These are phyloP conservation scores for Stenogyne calaminthoides DNA, from an alignment of 305 asterid species.

Conservation along the genomic window DNA sequence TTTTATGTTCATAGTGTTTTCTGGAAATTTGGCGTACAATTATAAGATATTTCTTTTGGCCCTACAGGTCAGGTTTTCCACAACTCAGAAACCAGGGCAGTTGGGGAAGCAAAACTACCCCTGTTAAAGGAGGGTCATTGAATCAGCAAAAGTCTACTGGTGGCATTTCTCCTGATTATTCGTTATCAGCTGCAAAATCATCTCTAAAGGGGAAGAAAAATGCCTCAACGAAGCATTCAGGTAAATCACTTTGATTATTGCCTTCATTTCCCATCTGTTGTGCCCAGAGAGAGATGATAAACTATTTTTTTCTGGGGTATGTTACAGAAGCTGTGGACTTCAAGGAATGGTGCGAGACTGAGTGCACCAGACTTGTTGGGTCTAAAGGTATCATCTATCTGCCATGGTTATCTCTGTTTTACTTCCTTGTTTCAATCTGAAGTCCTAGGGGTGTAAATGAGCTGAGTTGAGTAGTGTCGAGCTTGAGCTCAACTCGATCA, in stretches of 20 bases:
- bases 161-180: conserved; percentile 54
- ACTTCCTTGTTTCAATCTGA: neutral
- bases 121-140: conserved; percentile 58
- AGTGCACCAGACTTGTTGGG: conserved; percentile 67
- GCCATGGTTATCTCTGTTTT: neutral
- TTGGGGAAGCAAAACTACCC: conserved; percentile 60
- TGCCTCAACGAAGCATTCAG: conserved; percentile 66
- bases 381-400: conserved; percentile 25
- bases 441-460: neutral
- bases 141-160: conserved; percentile 63
- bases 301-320: conserved; percentile 8
- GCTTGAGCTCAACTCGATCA: too few species aligned
- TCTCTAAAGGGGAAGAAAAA: conserved; percentile 60
- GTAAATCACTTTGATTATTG: conserved; percentile 31
- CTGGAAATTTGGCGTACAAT: conserved; percentile 27
- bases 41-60: conserved; percentile 19
- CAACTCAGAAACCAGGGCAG: conserved; percentile 60
- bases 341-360: conserved; percentile 94
- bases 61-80: conserved; percentile 80
- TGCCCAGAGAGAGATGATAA: neutral
- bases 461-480: too few species aligned
- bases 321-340: conserved; percentile 89
- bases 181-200: conserved; percentile 53
- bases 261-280: neutral
- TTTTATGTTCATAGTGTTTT: neutral